Evolutionary conservation across 108 stramenopile genomes (phyloP), one percentile per base, ranked within the genome.

Genomic region (Cyclotella choctawhatcheeana): DNA sequence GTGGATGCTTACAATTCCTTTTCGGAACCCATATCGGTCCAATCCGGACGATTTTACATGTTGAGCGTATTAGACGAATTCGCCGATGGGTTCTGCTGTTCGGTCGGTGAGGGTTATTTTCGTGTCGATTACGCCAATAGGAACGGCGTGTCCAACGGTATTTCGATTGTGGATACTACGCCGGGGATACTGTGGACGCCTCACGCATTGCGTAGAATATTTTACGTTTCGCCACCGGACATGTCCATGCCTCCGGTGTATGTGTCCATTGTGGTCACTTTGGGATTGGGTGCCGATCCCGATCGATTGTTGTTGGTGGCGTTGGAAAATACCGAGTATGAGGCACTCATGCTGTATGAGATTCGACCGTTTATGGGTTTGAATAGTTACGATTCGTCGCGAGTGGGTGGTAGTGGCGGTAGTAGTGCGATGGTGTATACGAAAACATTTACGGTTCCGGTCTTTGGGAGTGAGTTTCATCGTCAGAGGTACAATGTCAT

Each of bases 11-110:
- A 66, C 25, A 76, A 76, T 30, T 64, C 70, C 24, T 51, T 77
- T 33, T 71, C 74, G 14, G 70, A 81, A 51, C 50, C 60, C 24
- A 51, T 76, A 12, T 33, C 54, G 6, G 53, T 81, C 13, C 70
- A 71, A 0, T 64, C 74, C 3, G 64, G 56, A 5, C 35, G 80
- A 24, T 81, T 76, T 52, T 76, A 77, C 45, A 51, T 81, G 45
- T 45, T 79, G 0, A 54, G 67, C n/a, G 47, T 79, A 10, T 55
- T 81, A 60, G 75, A 81, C 35, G 76, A 81, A 37, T 76, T 77
- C 27, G 74, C 64, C 14, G 74, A 77, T 44, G 80, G 80, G 25
- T 81, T 81, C 44, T 81, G 80, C 30, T 81, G 80, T 30, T 43
- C 52, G 2, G 43, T 50, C 21, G 80, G 80, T n/a, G 56, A 71